Conservation (phyloP, 2,329 filamentous ascomycete species). For the Monosporascus sp. region DNA sequence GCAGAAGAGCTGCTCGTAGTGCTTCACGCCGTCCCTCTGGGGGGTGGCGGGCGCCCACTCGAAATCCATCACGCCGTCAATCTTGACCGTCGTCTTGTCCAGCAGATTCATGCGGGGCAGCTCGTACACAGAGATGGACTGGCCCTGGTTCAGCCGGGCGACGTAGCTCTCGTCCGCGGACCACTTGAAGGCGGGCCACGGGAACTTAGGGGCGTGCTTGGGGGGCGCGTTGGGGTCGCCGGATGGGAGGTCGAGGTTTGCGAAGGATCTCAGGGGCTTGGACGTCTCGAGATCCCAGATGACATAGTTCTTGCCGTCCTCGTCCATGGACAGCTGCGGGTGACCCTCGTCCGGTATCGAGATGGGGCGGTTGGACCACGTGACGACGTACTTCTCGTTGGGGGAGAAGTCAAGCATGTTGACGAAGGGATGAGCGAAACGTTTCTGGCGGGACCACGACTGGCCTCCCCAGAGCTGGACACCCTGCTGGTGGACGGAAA, state of each 20-base stretch:
- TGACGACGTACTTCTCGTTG: slow-evolving; percentile 85
- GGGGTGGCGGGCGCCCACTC: slow-evolving; percentile 90
- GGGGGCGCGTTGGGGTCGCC: slow-evolving; percentile 56
- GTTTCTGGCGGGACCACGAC: slow-evolving; percentile 83
- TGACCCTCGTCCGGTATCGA: slow-evolving; percentile 84
- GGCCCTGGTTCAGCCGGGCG: slow-evolving; percentile 79
- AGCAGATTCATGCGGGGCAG: slow-evolving; percentile 82
- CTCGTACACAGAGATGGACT: slow-evolving; percentile 89
- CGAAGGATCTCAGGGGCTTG: slow-evolving; percentile 87
- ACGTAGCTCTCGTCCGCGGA: slow-evolving; percentile 97
- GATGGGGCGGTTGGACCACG: slow-evolving; percentile 94
- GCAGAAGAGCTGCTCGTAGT: slow-evolving; percentile 91
- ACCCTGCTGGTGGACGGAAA: slow-evolving; percentile 91
- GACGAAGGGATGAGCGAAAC: slow-evolving; percentile 92
- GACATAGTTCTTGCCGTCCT: slow-evolving; percentile 98
- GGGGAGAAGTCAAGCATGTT: slow-evolving; percentile 97
- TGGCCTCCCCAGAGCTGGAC: slow-evolving; percentile 94
- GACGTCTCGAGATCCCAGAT: slow-evolving; percentile 94
- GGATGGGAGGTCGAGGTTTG: slow-evolving; percentile 74
- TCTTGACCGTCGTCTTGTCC: slow-evolving; percentile 89
- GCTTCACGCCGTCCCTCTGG: slow-evolving; percentile 78
- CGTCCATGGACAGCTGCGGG: slow-evolving; percentile 77
- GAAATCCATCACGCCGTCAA: slow-evolving; percentile 95
- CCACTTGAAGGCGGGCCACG: slow-evolving; percentile 99
- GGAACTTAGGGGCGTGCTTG: slow-evolving; percentile 77